These are phyloP conservation scores for Kwoniella newhampshirensis DNA, from an alignment of 768 basidiomycete genomes.

Conservation along the genomic window DNA sequence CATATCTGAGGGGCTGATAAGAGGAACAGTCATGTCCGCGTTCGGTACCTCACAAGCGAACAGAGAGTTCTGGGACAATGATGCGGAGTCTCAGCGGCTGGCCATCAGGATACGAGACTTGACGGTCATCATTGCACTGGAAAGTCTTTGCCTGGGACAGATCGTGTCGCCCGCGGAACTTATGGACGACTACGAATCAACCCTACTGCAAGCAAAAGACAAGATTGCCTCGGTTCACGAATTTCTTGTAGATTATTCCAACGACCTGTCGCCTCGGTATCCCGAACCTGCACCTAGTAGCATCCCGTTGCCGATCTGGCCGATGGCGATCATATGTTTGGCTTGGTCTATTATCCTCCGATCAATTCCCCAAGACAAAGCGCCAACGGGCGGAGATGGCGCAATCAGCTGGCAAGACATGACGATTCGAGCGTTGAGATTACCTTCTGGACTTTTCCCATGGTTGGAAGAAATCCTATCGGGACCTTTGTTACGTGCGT, in stretches of 20 bases:
- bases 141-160: conserved; percentile 30
- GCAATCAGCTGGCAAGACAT: conserved; percentile 60
- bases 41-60: conserved; percentile 46
- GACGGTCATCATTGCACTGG: conserved; percentile 35
- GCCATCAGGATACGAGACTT: conserved; percentile 31
- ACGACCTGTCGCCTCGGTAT: conserved; percentile 43
- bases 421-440: conserved; percentile 63
- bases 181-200: conserved; percentile 10
- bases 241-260: conserved; percentile 60
- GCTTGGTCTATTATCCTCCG: conserved; percentile 79
- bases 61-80: conserved; percentile 37
- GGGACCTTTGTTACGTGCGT: conserved; percentile 65
- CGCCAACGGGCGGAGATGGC: conserved; percentile 59
- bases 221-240: conserved; percentile 58
- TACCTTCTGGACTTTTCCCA: conserved; percentile 56
- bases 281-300: conserved; percentile 64
- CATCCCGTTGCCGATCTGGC: conserved; percentile 60
- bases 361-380: conserved; percentile 14
- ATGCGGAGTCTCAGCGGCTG: conserved; percentile 50
- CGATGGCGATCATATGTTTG: conserved; percentile 70
- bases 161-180: conserved; percentile 28
- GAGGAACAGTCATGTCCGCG: conserved; percentile 30
- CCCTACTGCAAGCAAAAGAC: conserved; percentile 48
- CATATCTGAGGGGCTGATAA: conserved; percentile 41
- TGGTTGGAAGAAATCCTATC: conserved; percentile 38